A percentile compares a stretch with the other conserved stretches of the same genome.
These are phyloP conservation scores for Henckelia pumila DNA, from an alignment of 257 asterid genomes.

Conservation along the genomic window DNA sequence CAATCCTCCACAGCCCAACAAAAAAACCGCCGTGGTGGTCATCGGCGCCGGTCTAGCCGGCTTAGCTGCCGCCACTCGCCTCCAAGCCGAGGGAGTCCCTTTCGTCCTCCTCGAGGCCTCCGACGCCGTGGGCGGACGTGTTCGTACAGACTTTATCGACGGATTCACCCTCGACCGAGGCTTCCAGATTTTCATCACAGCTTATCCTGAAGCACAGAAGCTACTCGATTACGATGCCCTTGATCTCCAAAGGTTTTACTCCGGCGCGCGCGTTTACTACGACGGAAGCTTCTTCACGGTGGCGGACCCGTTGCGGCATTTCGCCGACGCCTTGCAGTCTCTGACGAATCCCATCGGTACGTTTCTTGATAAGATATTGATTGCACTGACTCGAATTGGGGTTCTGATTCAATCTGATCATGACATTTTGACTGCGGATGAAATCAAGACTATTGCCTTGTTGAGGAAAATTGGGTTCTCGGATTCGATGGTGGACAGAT, in stretches of 20 bases:
- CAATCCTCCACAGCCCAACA: conserved; percentile 24
- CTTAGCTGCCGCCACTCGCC: conserved; percentile 83
- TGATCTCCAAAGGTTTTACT: conserved; percentile 61
- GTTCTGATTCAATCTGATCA: conserved; percentile 55
- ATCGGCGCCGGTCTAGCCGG: conserved; percentile 97
- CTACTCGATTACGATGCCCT: conserved; percentile 66
- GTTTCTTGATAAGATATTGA: conserved; percentile 57
- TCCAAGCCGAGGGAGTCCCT: conserved; percentile 68
- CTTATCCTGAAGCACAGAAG: conserved; percentile 75
- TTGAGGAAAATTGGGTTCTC: conserved; percentile 65
- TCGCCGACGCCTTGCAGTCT: conserved; percentile 50
- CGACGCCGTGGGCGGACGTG: conserved; percentile 95
- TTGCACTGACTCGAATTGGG: conserved; percentile 64
- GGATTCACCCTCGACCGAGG: conserved; percentile 95
- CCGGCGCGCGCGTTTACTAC: conserved; percentile 73
- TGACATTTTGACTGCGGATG: conserved; percentile 59
- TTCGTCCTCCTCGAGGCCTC: conserved; percentile 80
- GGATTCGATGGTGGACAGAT: conserved; percentile 67
- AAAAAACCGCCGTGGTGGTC: conserved; percentile 59
- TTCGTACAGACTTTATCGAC: conserved; percentile 71
- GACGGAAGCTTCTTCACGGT: conserved; percentile 74
- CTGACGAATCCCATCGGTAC: conserved; percentile 75
- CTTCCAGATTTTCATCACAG: conserved; percentile 91
- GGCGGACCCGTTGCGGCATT: conserved; percentile 86
- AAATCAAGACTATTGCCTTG: conserved; percentile 49